Evolutionary conservation across 306 rosid species (phyloP).

Genomic region (Alnus rubra): DNA sequence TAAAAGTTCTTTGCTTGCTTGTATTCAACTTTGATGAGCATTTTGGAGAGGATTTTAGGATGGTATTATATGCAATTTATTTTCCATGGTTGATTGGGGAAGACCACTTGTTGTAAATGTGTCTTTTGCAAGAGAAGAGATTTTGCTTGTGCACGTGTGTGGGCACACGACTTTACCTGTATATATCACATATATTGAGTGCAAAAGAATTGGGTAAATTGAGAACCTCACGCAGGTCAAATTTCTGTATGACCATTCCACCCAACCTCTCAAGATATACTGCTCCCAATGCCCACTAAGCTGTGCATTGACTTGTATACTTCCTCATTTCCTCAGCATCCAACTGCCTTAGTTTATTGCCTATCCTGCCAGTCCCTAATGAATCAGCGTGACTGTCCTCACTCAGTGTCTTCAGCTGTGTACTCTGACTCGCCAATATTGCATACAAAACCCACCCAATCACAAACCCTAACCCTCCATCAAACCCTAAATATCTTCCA

Average conservation of each 20-base stretch:
- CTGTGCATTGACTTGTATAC: background rate
- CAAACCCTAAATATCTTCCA: too few species aligned
- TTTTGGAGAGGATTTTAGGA: background rate
- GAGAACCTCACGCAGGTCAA: background rate
- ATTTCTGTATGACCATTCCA: background rate
- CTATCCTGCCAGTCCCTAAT: background rate
- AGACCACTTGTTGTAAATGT: background rate
- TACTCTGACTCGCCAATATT: background rate
- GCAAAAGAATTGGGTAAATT: background rate
- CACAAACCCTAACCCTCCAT: background rate
- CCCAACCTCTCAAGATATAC: background rate
- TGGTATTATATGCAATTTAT: background rate
- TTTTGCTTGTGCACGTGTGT: background rate
- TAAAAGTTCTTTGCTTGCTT: background rate
- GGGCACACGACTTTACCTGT: background rate
- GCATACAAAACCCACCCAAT: background rate
- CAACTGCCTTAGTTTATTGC: background rate
- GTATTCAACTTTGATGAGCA: slow-evolving; percentile 1
- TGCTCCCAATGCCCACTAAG: background rate
- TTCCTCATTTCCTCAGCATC: background rate
- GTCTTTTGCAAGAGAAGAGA: background rate
- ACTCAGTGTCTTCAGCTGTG: background rate
- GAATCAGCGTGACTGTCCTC: too few species aligned
- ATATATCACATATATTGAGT: background rate
- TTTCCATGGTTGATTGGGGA: background rate